Evolutionary conservation across 2,329 filamentous ascomycete genomes (phyloP).

Genomic region (Apiospora rasikravindrae): DNA sequence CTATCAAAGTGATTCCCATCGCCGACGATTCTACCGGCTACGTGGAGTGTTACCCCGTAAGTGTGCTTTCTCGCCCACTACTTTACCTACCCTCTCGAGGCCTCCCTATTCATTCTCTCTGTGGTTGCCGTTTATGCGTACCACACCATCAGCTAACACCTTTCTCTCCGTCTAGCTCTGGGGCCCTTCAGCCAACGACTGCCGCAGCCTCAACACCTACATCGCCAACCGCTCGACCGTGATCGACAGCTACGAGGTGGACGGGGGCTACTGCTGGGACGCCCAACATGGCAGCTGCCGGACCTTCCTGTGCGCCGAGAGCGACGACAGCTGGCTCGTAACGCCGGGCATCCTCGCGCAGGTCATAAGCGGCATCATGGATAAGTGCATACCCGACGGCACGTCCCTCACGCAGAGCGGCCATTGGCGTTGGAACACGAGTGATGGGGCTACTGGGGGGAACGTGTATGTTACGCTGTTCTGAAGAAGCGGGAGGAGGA

Average conservation of each 20-base stretch:
- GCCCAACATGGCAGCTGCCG: slow-evolving; percentile 6
- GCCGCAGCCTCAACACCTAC: background rate
- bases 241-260: background rate
- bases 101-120: background rate
- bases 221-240: background rate
- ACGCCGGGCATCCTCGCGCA: background rate
- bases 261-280: slow-evolving; percentile 7
- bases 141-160: background rate
- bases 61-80: background rate
- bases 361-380: background rate
- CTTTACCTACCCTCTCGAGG: too few species aligned
- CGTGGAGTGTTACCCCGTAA: background rate
- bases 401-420: slow-evolving; percentile 1
- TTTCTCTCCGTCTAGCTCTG: background rate
- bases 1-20: background rate
- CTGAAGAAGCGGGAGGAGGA: background rate
- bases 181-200: background rate
- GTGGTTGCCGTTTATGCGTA: background rate
- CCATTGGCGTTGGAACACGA: background rate
- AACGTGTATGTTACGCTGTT: background rate
- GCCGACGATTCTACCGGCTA: background rate
- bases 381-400: background rate
- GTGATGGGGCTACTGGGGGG: background rate
- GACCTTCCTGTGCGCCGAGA: slow-evolving; percentile 12
- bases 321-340: background rate